A percentile compares a stretch with the other conserved stretches of the same genome.
phyloP scores from a whole-genome alignment of 108 stramenopile genomes.

The Mayamaea pseudoterrestris region DNA sequence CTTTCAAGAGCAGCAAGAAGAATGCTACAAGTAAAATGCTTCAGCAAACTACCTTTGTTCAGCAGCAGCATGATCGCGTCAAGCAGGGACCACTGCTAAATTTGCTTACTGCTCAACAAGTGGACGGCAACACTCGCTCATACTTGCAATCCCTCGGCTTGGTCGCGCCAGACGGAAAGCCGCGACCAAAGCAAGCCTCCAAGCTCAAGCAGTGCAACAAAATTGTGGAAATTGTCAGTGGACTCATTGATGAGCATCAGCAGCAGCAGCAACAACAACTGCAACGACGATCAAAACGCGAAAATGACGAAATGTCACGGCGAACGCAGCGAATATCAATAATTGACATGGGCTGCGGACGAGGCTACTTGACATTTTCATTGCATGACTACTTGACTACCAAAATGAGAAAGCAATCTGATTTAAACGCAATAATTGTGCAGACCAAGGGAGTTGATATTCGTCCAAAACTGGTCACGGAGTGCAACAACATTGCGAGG shows the following conservation, averaged over 20 bases:
- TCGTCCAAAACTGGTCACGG: constrained; percentile 55
- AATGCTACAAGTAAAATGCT: constrained; percentile 5
- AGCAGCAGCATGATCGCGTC: constrained; percentile 32
- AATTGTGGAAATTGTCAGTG: constrained; percentile 73
- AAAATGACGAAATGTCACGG: constrained; percentile 4
- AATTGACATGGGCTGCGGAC: constrained; percentile 61
- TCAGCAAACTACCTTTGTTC: constrained; percentile 7
- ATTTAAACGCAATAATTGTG: constrained; percentile 10
- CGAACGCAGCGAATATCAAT: constrained; percentile 19
- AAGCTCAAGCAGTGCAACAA: constrained; percentile 71
- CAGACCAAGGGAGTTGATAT: constrained; percentile 60
- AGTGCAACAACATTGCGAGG: constrained; percentile 56
- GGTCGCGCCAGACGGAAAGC: constrained; percentile 47
- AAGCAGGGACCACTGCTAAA: constrained; percentile 22
- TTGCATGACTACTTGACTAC: constrained; percentile 51
- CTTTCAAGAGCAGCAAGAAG: too few species aligned
- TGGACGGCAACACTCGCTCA: too few species aligned
- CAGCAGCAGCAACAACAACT: background rate
- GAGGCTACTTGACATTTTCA: constrained; percentile 76
- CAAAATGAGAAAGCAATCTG: constrained; percentile 10
- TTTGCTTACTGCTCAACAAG: too few species aligned
- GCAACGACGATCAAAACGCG: background rate
- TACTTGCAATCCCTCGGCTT: constrained; percentile 56
- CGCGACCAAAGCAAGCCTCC: constrained; percentile 44
- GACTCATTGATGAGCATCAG: too few species aligned